phyloP scores from a whole-genome alignment of 208 protist species.

The Crithidia brevicula region DNA sequence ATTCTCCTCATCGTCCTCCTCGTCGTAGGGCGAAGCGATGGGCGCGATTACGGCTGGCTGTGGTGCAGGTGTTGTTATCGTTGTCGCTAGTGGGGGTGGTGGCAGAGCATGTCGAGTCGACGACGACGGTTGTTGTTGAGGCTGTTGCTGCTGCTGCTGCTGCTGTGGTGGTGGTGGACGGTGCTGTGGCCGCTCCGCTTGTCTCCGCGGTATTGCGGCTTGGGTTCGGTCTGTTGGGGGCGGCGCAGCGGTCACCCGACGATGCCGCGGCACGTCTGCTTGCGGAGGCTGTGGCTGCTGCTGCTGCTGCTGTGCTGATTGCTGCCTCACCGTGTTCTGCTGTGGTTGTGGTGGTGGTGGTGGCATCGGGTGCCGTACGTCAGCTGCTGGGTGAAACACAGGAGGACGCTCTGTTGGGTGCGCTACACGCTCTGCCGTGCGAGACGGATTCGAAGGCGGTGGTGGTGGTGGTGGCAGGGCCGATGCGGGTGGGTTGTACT shows the following conservation, averaged over 20 bases:
- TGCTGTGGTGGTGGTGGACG: neutral
- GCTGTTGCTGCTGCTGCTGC: neutral
- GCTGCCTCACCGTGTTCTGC: no score
- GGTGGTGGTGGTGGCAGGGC: neutral
- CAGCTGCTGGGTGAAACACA: neutral
- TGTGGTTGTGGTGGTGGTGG: neutral
- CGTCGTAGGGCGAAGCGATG: neutral
- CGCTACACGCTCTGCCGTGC: no score
- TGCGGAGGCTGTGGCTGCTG: neutral
- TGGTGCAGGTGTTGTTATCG: neutral
- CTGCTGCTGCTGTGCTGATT: neutral
- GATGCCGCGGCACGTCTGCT: no score
- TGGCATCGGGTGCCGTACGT: neutral
- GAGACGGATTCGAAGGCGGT: no score
- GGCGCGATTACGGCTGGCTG: neutral
- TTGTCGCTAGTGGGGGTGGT: neutral
- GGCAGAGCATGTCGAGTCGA: neutral
- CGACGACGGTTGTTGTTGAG: neutral
- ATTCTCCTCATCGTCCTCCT: neutral
- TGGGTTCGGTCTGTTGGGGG: neutral
- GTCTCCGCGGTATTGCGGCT: neutral
- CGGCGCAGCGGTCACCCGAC: neutral
- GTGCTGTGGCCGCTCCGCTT: neutral
- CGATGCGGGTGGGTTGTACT: slow-evolving; percentile 7
- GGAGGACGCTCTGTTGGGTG: neutral